phyloP scores from a whole-genome alignment of 306 rosid genomes.

The Quercus bicolor region DNA sequence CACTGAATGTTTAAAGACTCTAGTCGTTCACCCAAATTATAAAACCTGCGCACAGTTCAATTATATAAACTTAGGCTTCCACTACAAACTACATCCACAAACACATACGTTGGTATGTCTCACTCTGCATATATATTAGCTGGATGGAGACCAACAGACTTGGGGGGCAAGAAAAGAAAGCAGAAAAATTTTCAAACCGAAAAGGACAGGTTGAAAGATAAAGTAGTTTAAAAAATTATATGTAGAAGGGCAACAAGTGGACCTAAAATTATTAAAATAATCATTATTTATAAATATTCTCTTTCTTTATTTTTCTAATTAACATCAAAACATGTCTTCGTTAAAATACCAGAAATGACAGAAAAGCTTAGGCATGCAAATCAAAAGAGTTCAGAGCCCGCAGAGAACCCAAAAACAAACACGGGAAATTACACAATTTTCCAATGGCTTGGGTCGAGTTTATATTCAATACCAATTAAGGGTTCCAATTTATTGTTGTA shows the following conservation, averaged over 20 bases:
- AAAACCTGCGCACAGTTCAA: conserved; percentile 10
- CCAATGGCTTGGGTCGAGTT: too few relatives aligned
- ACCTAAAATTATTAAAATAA: not conserved
- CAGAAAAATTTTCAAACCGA: not conserved
- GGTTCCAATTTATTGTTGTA: too few relatives aligned
- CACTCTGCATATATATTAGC: not conserved
- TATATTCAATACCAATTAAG: not conserved
- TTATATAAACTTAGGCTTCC: not conserved
- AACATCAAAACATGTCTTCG: too few relatives aligned
- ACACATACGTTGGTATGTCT: not conserved
- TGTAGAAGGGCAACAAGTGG: too few relatives aligned
- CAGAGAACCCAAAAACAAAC: too few relatives aligned
- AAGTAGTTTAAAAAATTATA: not conserved
- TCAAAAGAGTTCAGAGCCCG: too few relatives aligned
- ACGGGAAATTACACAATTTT: too few relatives aligned
- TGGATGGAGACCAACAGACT: not conserved
- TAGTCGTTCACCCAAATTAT: not conserved
- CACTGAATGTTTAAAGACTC: not conserved
- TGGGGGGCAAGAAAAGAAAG: conserved; percentile 36
- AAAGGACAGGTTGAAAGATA: not conserved
- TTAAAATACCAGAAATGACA: too few relatives aligned
- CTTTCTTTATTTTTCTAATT: not conserved
- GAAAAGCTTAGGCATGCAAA: too few relatives aligned
- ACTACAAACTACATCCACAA: not conserved
- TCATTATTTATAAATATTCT: not conserved